phyloP scores from a whole-genome alignment of 441 rosid species.

The Syzygium syzygioides region DNA sequence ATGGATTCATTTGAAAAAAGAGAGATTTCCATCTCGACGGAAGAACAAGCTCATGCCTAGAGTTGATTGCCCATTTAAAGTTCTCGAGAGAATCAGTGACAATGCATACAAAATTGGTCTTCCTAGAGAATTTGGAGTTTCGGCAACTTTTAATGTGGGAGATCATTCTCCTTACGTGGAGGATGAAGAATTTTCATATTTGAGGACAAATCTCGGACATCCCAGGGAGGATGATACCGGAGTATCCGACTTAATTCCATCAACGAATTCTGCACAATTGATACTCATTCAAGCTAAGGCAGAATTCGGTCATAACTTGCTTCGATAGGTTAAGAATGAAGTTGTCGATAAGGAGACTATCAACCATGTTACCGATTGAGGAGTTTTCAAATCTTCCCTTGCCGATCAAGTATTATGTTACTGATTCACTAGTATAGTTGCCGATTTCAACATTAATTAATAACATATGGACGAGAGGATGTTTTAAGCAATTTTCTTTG shows the following conservation, averaged over 20 bases:
- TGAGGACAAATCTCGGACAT: no score
- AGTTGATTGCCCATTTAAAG: no score
- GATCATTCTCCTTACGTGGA: no score
- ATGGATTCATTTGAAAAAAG: no score
- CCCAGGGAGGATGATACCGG: not conserved
- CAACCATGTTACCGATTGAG: not conserved
- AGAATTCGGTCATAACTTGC: not conserved
- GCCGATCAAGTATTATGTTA: not conserved
- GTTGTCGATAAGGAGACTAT: not conserved
- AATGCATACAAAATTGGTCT: no score
- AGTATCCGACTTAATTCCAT: not conserved
- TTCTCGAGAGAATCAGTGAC: no score
- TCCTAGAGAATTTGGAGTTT: no score
- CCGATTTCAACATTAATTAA: not conserved
- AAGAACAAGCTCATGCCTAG: no score
- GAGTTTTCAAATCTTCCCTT: not conserved
- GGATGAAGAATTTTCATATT: no score
- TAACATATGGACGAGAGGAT: not conserved
- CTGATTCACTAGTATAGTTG: not conserved
- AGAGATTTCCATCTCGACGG: no score
- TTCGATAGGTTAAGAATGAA: not conserved
- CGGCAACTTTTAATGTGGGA: no score
- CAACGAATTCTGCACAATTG: not conserved
- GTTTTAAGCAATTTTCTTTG: not conserved
- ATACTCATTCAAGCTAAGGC: not conserved